Evolutionary conservation across 371 early-diverging fungal genomes (phyloP).

Genomic region (Thermomucor indicae-seudaticae): DNA sequence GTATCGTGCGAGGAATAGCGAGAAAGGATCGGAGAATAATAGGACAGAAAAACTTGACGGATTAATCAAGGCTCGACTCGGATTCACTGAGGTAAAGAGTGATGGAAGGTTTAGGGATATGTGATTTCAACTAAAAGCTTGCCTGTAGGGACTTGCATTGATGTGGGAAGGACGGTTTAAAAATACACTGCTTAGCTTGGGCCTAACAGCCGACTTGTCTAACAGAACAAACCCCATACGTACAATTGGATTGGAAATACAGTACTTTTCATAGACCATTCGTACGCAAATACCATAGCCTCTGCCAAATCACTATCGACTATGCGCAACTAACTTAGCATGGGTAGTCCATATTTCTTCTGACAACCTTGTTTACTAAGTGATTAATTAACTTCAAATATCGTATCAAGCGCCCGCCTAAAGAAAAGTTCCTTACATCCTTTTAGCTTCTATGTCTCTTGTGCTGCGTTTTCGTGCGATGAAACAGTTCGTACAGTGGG

Average conservation of each 20-base stretch:
- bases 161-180: slow-evolving; percentile 70
- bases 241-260: slow-evolving; percentile 62
- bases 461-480: too few relatives aligned
- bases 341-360: too few relatives aligned
- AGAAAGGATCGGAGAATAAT: slow-evolving; percentile 13
- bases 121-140: background rate
- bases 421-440: too few relatives aligned
- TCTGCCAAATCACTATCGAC: too few relatives aligned
- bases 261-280: slow-evolving; percentile 63
- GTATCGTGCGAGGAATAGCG: slow-evolving; percentile 39
- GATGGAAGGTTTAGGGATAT: background rate
- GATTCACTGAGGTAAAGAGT: slow-evolving; percentile 33
- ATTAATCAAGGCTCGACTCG: slow-evolving; percentile 56
- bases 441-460: too few relatives aligned
- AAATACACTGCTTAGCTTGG: slow-evolving; percentile 56
- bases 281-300: too few relatives aligned
- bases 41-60: slow-evolving; percentile 47
- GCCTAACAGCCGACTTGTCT: slow-evolving; percentile 51
- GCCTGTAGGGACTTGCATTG: slow-evolving; percentile 47
- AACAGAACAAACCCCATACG: slow-evolving; percentile 43
- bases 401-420: too few relatives aligned
- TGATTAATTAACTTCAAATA: too few relatives aligned
- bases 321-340: too few relatives aligned
- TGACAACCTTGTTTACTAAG: too few relatives aligned
- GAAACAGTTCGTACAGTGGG: too few relatives aligned